Evolutionary conservation across 805 yeast genomes (phyloP).

Genomic region (Hanseniaspora vineae): DNA sequence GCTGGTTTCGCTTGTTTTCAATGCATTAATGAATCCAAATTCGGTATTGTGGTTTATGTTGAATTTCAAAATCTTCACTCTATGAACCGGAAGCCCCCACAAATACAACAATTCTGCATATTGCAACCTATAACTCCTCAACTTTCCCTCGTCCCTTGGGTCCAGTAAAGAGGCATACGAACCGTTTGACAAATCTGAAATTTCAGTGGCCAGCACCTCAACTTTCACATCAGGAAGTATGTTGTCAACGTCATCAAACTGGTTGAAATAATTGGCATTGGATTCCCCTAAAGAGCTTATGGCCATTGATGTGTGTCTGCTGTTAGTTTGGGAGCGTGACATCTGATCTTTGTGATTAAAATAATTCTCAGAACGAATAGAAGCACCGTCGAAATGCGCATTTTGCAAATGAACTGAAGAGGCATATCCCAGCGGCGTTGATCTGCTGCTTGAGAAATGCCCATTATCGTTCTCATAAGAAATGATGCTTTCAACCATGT

Average conservation of each 20-base stretch:
- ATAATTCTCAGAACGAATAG: background rate
- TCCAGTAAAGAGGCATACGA: constrained; percentile 10
- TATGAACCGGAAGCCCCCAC: constrained; percentile 76
- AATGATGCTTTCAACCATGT: background rate
- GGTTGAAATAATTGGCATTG: background rate
- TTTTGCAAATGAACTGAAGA: background rate
- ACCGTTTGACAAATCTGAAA: background rate
- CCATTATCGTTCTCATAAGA: background rate
- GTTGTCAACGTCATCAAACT: background rate
- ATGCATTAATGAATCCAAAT: constrained; percentile 26
- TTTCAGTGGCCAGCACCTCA: constrained; percentile 3
- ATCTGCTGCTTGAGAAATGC: background rate
- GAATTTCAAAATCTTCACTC: constrained; percentile 61
- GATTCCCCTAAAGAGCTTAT: background rate
- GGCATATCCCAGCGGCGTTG: background rate
- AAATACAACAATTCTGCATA: constrained; percentile 65
- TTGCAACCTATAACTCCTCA: constrained; percentile 38
- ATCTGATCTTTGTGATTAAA: background rate
- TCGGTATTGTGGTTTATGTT: constrained; percentile 8
- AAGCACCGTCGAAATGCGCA: background rate
- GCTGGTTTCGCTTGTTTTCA: constrained; percentile 14
- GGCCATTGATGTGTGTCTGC: background rate
- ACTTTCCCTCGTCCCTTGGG: constrained; percentile 16
- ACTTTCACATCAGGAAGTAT: constrained; percentile 1
- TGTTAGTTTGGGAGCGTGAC: background rate